Percentiles rank a stretch among this genome's conserved stretches.
These are phyloP conservation scores for Erythrobasidium hasegawianum DNA, from an alignment of 1,284 basidiomycete genomes.

Conservation along the genomic window DNA sequence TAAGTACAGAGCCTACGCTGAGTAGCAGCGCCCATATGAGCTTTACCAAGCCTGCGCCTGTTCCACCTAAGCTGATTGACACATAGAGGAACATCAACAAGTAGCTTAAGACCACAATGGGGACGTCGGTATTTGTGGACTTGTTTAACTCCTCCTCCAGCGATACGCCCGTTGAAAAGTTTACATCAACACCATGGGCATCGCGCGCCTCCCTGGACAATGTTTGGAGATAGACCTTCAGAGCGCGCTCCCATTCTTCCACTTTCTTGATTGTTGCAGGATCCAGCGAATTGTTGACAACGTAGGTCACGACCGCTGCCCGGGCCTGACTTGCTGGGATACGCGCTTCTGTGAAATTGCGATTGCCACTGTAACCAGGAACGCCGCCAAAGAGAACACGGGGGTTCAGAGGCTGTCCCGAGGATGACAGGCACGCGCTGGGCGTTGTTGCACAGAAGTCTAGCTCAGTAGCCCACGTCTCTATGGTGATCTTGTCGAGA, in stretches of 20 bases:
- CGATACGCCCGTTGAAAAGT: constrained; percentile 86
- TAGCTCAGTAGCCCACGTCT: constrained; percentile 68
- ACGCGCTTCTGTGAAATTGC: neutral
- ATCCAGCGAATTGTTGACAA: constrained; percentile 82
- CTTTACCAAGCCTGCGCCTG: constrained; percentile 53
- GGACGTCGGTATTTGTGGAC: constrained; percentile 90
- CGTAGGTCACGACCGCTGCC: constrained; percentile 80
- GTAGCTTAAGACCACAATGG: constrained; percentile 87
- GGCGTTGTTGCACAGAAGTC: constrained; percentile 72
- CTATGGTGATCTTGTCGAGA: constrained; percentile 63
- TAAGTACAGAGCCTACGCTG: neutral
- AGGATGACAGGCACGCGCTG: constrained; percentile 83
- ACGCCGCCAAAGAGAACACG: constrained; percentile 85
- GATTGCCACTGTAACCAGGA: constrained; percentile 48
- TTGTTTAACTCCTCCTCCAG: constrained; percentile 94
- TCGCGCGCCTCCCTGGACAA: constrained; percentile 55
- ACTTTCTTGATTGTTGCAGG: constrained; percentile 58
- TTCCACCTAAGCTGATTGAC: constrained; percentile 76
- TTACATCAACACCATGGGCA: constrained; percentile 66
- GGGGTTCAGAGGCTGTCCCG: constrained; percentile 84
- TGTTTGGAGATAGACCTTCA: constrained; percentile 62
- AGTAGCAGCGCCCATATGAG: constrained; percentile 49
- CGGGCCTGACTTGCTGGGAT: constrained; percentile 59
- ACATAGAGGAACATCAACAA: constrained; percentile 97
- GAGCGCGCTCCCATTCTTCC: constrained; percentile 81